Evolutionary conservation across 2,329 filamentous ascomycete species (phyloP), one percentile per base, ranked within the genome.

Genomic region (Calonectria pseudoturangicola): DNA sequence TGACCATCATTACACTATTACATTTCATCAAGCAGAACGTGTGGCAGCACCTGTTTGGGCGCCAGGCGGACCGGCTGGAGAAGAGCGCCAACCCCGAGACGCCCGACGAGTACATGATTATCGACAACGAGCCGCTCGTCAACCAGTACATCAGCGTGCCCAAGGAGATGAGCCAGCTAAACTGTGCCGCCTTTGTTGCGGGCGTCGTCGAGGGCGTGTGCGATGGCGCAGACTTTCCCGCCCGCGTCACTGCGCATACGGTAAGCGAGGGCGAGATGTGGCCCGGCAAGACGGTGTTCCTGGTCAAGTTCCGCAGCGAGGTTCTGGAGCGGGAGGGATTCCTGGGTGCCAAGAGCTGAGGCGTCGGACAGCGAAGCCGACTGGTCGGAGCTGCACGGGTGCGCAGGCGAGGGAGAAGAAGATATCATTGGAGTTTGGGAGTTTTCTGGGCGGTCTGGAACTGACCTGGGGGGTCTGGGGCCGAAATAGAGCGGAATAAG

Each of bases 51-150:
- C 93, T 99, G 62, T 99, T 99, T 84, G 92, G 92, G 45, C 93
- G 96, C 1, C 93, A 96, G 69, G 97, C 97, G 33, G 96, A 98
- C 86, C 94, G 95, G 21, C 92, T 99, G 71, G 97, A 99, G 86
- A 96, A 97, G 86, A 95, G 92, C 72, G 92, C 92, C 67, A 93
- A 94, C 80, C 93, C 94, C 10, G 91, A 93, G 66, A 96, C 95
- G 66, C 93, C 95, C 10, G 95, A 97, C 79, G 96, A 98, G 87
- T 99, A 98, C 88, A 98, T 99, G 96, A 97, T 99, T 80, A 95
- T 96, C 80, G 97, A 99, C 86, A 98, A 99, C 85, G 97, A 98
- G 83, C 97, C 97, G 27, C 89, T 98, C 64, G 96, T 98, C 47
- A 98, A 98, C 85, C 93, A 93, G 74, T 98, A 97, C 86, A 94